Base-by-base conservation (phyloP, 768 basidiomycete genomes). In the Pleurotus djamor region DNA sequence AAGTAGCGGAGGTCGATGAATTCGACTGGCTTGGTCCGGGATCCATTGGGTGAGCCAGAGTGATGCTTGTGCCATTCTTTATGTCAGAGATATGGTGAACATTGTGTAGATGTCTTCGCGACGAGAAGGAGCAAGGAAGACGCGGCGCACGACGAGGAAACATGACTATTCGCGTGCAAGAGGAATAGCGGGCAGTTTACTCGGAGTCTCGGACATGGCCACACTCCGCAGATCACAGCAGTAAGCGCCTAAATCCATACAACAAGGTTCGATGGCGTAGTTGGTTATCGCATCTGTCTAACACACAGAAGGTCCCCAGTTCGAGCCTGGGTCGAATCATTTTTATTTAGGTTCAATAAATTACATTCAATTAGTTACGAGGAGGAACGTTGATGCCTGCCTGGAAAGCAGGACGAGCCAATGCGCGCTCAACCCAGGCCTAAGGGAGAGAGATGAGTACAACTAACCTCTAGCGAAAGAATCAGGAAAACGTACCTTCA, bases 261-360 rank as follows among this genome's bases (percentile, higher is more conserved):
- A 56, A 44, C 54, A 51, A 51, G 54, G 54, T 56, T 56, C 54
- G 54, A 56, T 87, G 86, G 85, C 83, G 86, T 88, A 87, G 84
- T 86, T 87, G 85, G 85, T 87, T 87, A 88, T 88, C 85, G 83
- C 85, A 84, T 86, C 84, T 85, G 86, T 87, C 85, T 87, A 85
- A 88, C 85, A 87, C 85, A 85, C 85, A 85, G 85, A 84, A 84
- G 85, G 83, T 82, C 84, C 78, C 74, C 83, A 80, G 85, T 85
- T 86, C 83, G 83, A 86, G 68, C 83, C 84, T 79, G 83, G 81
- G 73, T 83, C 82, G 74, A 76, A 68, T 74, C 70, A 78, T 66
- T 67, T 60, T 64, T 55, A n/a, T n/a, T n/a, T n/a, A n/a, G n/a
- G n/a, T n/a, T 28, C 21, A 28, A 28, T 28, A 28, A 28, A 28